Percentiles rank a stretch among this genome's conserved stretches.
Evolutionary conservation across 371 early-diverging fungal genomes (phyloP).

Genomic region (Syncephalastrum monosporum): DNA sequence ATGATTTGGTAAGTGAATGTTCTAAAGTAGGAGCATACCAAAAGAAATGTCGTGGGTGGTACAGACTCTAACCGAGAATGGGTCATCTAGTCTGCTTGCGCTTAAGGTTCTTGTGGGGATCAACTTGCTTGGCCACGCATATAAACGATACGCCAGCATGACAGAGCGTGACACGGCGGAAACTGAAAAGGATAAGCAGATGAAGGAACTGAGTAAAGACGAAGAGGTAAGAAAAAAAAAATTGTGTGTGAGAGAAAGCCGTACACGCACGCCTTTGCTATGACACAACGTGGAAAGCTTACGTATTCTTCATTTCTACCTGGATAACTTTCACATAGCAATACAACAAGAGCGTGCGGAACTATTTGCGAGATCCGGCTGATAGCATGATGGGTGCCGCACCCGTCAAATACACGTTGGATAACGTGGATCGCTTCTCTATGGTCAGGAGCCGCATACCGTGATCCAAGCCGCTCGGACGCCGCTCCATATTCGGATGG

Average conservation of each 20-base stretch:
- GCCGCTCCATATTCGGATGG: too few relatives aligned
- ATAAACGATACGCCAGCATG: constrained; percentile 61
- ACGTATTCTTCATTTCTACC: not conserved
- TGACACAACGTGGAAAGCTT: not conserved
- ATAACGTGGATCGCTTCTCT: constrained; percentile 86
- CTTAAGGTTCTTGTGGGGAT: constrained; percentile 75
- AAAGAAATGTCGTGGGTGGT: not conserved
- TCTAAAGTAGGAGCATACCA: too few relatives aligned
- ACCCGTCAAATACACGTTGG: constrained; percentile 63
- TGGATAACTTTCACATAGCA: constrained; percentile 8
- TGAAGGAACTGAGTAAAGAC: constrained; percentile 57
- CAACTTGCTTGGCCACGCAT: constrained; percentile 69
- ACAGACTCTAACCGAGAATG: not conserved
- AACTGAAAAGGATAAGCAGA: constrained; percentile 40
- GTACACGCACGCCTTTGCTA: too few relatives aligned
- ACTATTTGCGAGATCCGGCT: constrained; percentile 37
- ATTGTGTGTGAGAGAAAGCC: constrained; percentile 4
- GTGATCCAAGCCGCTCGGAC: constrained; percentile 24
- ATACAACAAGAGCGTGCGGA: constrained; percentile 21
- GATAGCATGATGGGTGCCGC: constrained; percentile 40
- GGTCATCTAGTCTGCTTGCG: constrained; percentile 48
- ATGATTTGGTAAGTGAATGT: constrained; percentile 30
- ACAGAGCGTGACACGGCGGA: constrained; percentile 55
- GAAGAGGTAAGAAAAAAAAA: constrained; percentile 47
- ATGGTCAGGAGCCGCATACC: constrained; percentile 91